Evolutionary conservation across 768 basidiomycete genomes (phyloP).

Genomic region (Lactifluus subvellereus): DNA sequence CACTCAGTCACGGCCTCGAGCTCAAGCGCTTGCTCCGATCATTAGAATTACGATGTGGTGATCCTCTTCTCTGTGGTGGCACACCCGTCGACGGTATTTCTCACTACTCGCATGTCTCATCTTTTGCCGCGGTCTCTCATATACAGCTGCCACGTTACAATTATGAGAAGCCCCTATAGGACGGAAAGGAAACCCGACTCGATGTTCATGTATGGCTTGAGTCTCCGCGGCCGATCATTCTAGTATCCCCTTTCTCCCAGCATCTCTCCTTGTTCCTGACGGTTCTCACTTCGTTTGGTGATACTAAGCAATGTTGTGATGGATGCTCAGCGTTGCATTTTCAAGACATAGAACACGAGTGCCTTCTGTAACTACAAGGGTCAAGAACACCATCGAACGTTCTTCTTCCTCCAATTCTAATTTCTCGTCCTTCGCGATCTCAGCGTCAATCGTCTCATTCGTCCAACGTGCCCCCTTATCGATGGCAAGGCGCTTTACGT

Average conservation of each 20-base stretch:
- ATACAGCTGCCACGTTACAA: neutral
- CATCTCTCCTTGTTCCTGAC: no score
- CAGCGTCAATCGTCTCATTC: neutral
- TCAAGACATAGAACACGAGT: neutral
- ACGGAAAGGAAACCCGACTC: neutral
- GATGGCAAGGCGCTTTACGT: neutral
- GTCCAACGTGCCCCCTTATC: neutral
- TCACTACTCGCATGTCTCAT: neutral
- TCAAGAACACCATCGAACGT: neutral
- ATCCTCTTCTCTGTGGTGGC: neutral
- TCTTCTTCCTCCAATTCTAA: neutral
- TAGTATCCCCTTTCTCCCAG: no score
- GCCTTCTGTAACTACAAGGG: neutral
- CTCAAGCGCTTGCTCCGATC: constrained; percentile 2
- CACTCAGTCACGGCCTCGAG: constrained; percentile 3
- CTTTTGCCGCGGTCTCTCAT: neutral
- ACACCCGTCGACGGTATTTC: neutral
- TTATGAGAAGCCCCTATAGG: no score
- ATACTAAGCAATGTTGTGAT: neutral
- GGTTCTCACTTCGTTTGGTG: neutral
- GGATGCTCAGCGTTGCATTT: neutral
- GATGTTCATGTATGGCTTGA: neutral
- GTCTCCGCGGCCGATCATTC: neutral
- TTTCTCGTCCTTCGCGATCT: neutral
- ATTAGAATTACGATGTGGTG: no score